Base-by-base conservation (phyloP, 2,329 filamentous ascomycete genomes). In the Penicillium sp. region DNA sequence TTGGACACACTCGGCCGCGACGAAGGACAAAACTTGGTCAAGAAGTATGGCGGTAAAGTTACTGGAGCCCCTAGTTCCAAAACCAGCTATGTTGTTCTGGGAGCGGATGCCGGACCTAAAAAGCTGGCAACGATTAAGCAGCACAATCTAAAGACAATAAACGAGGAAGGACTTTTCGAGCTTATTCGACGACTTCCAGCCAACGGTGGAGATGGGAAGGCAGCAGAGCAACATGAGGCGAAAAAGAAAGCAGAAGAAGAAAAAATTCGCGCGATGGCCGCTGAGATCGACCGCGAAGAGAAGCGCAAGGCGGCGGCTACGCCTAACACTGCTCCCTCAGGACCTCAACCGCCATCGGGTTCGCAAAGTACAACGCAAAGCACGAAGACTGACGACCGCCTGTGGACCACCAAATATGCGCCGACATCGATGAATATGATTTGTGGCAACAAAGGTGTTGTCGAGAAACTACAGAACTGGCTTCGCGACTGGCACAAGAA, bases 371-470 rank as follows among this genome's bases (percentile, higher is more conserved):
- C n/a, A n/a, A n/a, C n/a, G n/a, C n/a, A n/a, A n/a, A n/a, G n/a
- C n/a, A n/a, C n/a, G n/a, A n/a, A n/a, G n/a, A n/a, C n/a, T n/a
- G n/a, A n/a, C n/a, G 49, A 56, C 63, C 21, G 62, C 75, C 76
- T 98, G 2, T 95, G 93, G 85, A 98, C 93, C 2, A 87, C 85
- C 40, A 97, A 96, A 62, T 97, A 98, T 69, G 91, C 93, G 0
- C 93, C 93, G 2, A 87, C 85, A 1, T 79, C 85, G 48, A 75
- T 94, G 38, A 85, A 73, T 51, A 90, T 96, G 65, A 95, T 98
- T 42, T 97, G 91, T 66, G 93, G 93, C 55, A 98, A 98, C 72
- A 97, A 97, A 69, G 77, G 73, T 1, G 81, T 84, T 26, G 91
- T 98, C 1, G 90, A 97, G 64, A 94, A 85, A 65, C 84, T 98